Conservation (phyloP, 2,329 filamentous ascomycete genomes). For the Hyphodiscus sp. region DNA sequence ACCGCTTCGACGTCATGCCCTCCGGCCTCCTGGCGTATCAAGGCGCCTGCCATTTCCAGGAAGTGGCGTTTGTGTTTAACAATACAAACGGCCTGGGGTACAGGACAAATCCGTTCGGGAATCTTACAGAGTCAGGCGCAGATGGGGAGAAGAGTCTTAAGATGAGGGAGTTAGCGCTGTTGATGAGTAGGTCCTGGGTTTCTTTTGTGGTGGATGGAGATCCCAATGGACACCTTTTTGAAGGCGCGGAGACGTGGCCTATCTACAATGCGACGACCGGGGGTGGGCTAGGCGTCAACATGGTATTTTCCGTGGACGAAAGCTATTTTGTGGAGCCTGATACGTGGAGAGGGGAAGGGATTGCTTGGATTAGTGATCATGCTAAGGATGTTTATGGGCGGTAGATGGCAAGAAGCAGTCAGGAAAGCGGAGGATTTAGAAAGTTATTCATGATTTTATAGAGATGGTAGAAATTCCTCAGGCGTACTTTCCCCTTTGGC, state of each 20-base stretch:
- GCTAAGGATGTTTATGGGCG: background rate
- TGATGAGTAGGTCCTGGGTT: background rate
- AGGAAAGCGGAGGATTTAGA: too few relatives aligned
- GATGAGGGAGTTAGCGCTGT: background rate
- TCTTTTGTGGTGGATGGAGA: constrained; percentile 1
- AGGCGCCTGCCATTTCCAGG: constrained; percentile 37
- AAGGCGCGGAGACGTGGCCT: constrained; percentile 34
- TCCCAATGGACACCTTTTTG: constrained; percentile 2
- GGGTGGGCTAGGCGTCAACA: background rate
- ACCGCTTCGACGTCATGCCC: constrained; percentile 39
- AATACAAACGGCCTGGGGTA: constrained; percentile 44
- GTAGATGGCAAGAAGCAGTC: background rate
- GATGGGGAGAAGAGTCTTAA: constrained; percentile 1
- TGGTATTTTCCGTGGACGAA: background rate
- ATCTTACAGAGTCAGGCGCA: background rate
- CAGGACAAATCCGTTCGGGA: constrained; percentile 31
- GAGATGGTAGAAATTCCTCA: too few relatives aligned
- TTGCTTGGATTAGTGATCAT: background rate
- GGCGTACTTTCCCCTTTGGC: too few relatives aligned
- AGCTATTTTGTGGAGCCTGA: background rate
- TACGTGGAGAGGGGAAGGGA: background rate
- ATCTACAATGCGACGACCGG: constrained; percentile 1
- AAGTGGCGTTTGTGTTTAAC: constrained; percentile 48
- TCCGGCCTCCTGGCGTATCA: constrained; percentile 23
- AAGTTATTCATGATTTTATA: too few relatives aligned